Percentiles rank a stretch among this genome's conserved stretches.
Conservation (phyloP, 148 eudicot species). For the Persicaria tinctoria region DNA sequence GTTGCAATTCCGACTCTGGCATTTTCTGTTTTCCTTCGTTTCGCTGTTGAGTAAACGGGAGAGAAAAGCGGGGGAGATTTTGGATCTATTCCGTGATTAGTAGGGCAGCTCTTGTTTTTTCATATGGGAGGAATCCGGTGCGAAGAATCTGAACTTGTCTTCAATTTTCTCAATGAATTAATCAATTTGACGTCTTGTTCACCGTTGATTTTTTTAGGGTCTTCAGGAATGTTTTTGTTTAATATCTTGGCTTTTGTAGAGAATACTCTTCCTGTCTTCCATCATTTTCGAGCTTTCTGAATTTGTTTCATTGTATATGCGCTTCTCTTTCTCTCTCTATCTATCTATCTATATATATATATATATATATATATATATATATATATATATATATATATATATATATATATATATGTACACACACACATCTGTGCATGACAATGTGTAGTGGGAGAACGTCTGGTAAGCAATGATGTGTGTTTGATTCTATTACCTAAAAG, state of each 20-base stretch:
- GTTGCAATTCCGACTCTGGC: background rate
- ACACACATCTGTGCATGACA: background rate
- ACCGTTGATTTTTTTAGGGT: background rate
- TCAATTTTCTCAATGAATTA: slow-evolving; percentile 1
- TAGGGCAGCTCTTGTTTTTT: background rate
- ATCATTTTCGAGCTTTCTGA: slow-evolving; percentile 5
- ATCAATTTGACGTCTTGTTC: background rate
- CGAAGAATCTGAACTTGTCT: slow-evolving; percentile 2
- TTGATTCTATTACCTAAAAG: slow-evolving; percentile 7
- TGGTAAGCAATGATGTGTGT: slow-evolving; percentile 10
- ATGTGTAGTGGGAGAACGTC: slow-evolving; percentile 10
- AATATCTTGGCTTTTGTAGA: background rate
- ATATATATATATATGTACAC: too few relatives aligned
- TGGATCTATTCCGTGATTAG: slow-evolving; percentile 5
- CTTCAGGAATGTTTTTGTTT: background rate
- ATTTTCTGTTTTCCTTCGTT: background rate
- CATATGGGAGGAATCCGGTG: slow-evolving; percentile 6
- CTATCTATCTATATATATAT: too few relatives aligned
- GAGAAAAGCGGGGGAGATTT: background rate
- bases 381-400: too few relatives aligned
- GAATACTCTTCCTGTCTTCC: background rate
- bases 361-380: too few relatives aligned
- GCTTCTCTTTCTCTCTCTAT: background rate
- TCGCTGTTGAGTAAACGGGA: background rate
- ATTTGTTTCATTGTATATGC: background rate